Percentiles rank a stretch among this genome's conserved stretches.
Conservation (phyloP, 768 basidiomycete species). For the Boletus vinaceobasis region DNA sequence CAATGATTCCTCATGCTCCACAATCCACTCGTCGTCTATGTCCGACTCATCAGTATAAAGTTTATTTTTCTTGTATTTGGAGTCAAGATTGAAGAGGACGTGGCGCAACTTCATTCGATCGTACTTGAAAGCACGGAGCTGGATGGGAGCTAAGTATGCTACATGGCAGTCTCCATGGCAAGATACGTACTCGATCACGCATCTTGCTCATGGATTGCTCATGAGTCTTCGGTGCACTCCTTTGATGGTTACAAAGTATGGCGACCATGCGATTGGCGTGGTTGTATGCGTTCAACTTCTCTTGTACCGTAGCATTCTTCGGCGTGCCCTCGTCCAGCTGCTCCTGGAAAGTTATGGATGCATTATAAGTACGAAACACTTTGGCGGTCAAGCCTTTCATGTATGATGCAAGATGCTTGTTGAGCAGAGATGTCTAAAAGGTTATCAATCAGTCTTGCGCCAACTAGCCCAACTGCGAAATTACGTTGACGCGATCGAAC, state of each 20-base stretch:
- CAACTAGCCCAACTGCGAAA: neutral
- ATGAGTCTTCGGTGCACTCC: constrained; percentile 88
- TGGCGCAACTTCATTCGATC: constrained; percentile 97
- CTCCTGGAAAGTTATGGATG: constrained; percentile 92
- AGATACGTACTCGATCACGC: constrained; percentile 70
- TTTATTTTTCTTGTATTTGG: constrained; percentile 78
- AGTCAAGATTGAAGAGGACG: constrained; percentile 72
- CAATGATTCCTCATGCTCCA: constrained; percentile 69
- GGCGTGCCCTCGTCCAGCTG: constrained; percentile 77
- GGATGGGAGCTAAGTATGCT: constrained; percentile 9
- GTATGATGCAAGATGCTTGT: constrained; percentile 88
- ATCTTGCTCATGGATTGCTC: constrained; percentile 94
- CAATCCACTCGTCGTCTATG: constrained; percentile 89
- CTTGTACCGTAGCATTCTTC: constrained; percentile 73
- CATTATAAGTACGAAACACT: constrained; percentile 99
- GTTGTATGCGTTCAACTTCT: constrained; percentile 96
- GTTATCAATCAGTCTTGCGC: constrained; percentile 15
- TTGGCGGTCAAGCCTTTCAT: constrained; percentile 99
- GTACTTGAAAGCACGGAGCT: constrained; percentile 90
- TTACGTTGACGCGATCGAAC: constrained; percentile 92
- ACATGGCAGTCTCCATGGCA: neutral
- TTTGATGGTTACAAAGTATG: constrained; percentile 98
- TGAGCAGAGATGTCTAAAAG: constrained; percentile 71
- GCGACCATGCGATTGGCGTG: constrained; percentile 96
- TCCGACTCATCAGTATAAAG: constrained; percentile 85